Evolutionary conservation across 2,329 filamentous ascomycete species (phyloP).

Genomic region (Mariannaea sp.): DNA sequence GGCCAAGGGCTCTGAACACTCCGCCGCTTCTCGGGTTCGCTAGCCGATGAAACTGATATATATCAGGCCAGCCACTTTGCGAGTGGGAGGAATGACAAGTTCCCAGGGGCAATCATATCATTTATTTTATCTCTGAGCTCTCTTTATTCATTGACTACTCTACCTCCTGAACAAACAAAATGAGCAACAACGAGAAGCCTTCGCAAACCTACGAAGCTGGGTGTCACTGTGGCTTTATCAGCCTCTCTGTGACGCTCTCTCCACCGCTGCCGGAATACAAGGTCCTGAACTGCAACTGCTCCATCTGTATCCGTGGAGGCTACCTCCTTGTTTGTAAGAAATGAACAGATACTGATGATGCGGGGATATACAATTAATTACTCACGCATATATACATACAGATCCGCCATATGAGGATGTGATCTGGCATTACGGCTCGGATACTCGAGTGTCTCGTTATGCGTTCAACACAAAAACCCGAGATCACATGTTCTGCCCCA

Average conservation of each 20-base stretch:
- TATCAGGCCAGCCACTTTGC: not conserved
- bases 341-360: not conserved
- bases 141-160: no score
- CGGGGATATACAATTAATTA: no score
- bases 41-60: not conserved
- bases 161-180: no score
- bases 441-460: constrained; percentile 32
- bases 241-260: constrained; percentile 53
- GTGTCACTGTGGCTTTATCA: constrained; percentile 59
- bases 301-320: constrained; percentile 55
- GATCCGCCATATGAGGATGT: constrained; percentile 48
- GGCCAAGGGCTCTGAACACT: not conserved
- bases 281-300: constrained; percentile 58
- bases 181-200: constrained; percentile 25
- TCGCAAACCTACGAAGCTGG: constrained; percentile 52
- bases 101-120: not conserved
- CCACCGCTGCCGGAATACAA: constrained; percentile 52
- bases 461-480: constrained; percentile 53
- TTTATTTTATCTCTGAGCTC: not conserved
- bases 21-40: not conserved
- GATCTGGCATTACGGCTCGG: constrained; percentile 49
- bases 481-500: constrained; percentile 55
- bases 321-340: constrained; percentile 54
- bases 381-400: constrained; percentile 24
- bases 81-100: no score